Percentiles rank a stretch among this genome's conserved stretches.
Evolutionary conservation across 208 protist genomes (phyloP).

Genomic region (Zelonia costaricensis): DNA sequence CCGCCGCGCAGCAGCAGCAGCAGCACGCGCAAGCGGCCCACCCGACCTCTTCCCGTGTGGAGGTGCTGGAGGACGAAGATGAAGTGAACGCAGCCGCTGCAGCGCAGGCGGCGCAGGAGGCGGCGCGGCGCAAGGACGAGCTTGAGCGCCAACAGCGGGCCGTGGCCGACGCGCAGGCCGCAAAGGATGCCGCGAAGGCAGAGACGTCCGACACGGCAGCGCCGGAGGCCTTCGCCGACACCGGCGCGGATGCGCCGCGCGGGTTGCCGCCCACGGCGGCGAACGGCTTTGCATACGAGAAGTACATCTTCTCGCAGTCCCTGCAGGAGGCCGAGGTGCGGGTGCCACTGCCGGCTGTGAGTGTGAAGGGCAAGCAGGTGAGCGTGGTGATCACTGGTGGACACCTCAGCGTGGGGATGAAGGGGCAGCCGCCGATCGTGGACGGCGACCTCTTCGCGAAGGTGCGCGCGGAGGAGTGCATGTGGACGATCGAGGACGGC

Average conservation of each 20-base stretch:
- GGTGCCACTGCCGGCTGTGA: constrained; percentile 68
- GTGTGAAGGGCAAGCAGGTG: constrained; percentile 76
- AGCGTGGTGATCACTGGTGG: constrained; percentile 68
- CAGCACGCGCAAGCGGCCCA: constrained; percentile 10
- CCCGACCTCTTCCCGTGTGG: constrained; percentile 53
- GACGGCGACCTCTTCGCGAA: constrained; percentile 78
- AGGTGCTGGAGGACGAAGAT: constrained; percentile 81
- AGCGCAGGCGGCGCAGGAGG: constrained; percentile 51
- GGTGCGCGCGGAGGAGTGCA: constrained; percentile 84
- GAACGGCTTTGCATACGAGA: constrained; percentile 90
- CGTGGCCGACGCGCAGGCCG: constrained; percentile 42
- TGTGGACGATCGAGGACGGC: constrained; percentile 94
- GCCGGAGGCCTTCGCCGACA: constrained; percentile 37
- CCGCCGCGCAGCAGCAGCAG: constrained; percentile 16
- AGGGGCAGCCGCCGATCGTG: constrained; percentile 80
- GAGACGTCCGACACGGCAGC: constrained; percentile 30
- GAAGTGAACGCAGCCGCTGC: constrained; percentile 40
- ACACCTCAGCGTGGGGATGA: constrained; percentile 80
- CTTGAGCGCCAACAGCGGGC: constrained; percentile 51
- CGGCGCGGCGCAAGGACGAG: constrained; percentile 53
- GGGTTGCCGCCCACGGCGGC: constrained; percentile 73
- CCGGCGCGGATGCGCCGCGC: constrained; percentile 73
- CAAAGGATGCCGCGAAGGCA: constrained; percentile 38
- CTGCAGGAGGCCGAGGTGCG: constrained; percentile 90
- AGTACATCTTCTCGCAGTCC: constrained; percentile 90